Percentiles rank a stretch among this genome's conserved stretches.
phyloP scores from a whole-genome alignment of 176 grass and related monocot species.

The Rhynchospora pubera region DNA sequence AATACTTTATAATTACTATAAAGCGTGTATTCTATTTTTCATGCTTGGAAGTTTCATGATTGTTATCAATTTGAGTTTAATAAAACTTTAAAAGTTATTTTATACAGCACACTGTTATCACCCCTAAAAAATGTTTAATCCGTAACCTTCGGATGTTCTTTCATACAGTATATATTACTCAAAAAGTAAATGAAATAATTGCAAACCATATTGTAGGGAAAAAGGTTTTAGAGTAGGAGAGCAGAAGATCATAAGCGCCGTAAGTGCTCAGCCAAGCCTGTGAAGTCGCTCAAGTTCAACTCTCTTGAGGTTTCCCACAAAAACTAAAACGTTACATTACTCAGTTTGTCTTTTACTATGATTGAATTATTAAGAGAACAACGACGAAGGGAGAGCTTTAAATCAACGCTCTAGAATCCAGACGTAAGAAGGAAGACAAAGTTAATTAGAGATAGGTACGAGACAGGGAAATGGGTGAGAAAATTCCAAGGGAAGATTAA shows the following conservation, averaged over 20 bases:
- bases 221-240: neutral
- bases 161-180: neutral
- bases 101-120: too few species aligned
- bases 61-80: neutral
- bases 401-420: neutral
- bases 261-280: neutral
- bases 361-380: neutral
- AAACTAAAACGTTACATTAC: neutral
- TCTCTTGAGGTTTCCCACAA: neutral
- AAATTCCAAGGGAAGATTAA: neutral
- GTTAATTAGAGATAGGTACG: neutral
- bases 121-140: too few species aligned
- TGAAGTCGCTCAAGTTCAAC: neutral
- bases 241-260: neutral
- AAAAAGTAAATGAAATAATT: neutral
- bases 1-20: neutral
- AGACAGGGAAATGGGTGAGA: neutral
- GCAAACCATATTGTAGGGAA: neutral
- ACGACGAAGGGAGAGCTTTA: neutral
- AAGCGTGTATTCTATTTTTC: neutral
- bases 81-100: neutral
- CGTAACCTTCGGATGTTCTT: neutral
- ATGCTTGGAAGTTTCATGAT: neutral
- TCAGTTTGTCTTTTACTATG: neutral
- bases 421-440: slow-evolving; percentile 11